Conservation (phyloP, 106 monocot genomes). For the Iris macrosiphon region DNA sequence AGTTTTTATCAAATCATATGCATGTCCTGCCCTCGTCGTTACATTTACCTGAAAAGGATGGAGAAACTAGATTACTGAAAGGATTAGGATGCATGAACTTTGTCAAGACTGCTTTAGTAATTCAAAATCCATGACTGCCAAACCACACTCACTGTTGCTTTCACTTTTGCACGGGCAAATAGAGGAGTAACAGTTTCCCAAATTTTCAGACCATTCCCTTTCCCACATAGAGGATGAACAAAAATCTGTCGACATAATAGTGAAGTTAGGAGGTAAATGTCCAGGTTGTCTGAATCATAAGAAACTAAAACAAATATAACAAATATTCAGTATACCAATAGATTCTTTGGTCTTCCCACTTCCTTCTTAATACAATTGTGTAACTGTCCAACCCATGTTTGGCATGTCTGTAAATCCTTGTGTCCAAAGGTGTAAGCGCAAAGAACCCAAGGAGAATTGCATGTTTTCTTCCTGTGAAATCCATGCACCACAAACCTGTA, state of each 20-base stretch:
- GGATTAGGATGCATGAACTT: neutral
- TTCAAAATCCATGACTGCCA: neutral
- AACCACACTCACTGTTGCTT: conserved; percentile 41
- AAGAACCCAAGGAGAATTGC: conserved; percentile 45
- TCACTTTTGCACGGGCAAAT: conserved; percentile 69
- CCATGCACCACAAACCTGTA: conserved; percentile 75
- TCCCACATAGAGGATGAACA: conserved; percentile 89
- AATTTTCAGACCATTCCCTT: conserved; percentile 51
- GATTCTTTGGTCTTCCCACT: conserved; percentile 61
- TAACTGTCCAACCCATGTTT: conserved; percentile 52
- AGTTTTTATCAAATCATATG: conserved; percentile 50
- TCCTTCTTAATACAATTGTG: conserved; percentile 25
- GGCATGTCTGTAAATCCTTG: conserved; percentile 43
- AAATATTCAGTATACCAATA: conserved; percentile 48
- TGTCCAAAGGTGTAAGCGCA: conserved; percentile 70
- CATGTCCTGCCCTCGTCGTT: conserved; percentile 82
- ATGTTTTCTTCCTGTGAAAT: conserved; percentile 20
- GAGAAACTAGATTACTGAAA: neutral
- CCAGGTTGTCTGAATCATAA: neutral
- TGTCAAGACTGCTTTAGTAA: neutral
- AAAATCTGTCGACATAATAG: conserved; percentile 46
- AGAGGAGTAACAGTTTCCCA: conserved; percentile 82
- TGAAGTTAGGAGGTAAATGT: neutral
- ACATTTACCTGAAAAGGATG: conserved; percentile 57
- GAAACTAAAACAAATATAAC: neutral